A percentile compares a stretch with the other conserved stretches of the same genome.
These are phyloP conservation scores for Alternaria angustiovoidea DNA, from an alignment of 2,329 filamentous ascomycete genomes.

Conservation along the genomic window DNA sequence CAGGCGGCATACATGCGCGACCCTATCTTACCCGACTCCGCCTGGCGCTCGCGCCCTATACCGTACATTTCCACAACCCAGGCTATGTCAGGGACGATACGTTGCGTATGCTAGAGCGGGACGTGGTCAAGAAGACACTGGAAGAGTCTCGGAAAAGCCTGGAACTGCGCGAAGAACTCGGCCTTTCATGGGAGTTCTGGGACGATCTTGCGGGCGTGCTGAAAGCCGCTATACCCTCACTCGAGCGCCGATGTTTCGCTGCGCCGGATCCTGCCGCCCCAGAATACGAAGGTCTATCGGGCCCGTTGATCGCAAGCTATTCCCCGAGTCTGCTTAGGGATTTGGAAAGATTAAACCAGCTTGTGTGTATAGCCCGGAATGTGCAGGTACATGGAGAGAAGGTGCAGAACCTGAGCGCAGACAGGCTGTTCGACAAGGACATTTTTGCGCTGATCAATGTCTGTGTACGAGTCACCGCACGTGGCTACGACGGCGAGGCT, in stretches of 20 bases:
- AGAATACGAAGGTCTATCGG: conserved; percentile 66
- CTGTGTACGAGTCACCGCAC: conserved; percentile 69
- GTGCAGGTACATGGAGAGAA: conserved; percentile 67
- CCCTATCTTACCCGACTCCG: conserved; percentile 56
- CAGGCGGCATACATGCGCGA: conserved; percentile 20
- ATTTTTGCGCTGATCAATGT: conserved; percentile 69
- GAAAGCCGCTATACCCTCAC: conserved; percentile 66
- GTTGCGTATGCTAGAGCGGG: conserved; percentile 63
- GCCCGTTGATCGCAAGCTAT: conserved; percentile 68
- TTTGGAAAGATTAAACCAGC: conserved; percentile 68
- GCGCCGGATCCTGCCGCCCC: conserved; percentile 65
- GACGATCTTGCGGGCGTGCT: conserved; percentile 65
- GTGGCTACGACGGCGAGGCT: conserved; percentile 70
- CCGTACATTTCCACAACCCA: conserved; percentile 67
- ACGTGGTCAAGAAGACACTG: conserved; percentile 66
- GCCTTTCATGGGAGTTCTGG: conserved; percentile 66
- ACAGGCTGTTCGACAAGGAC: conserved; percentile 67
- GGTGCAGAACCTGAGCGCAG: conserved; percentile 69
- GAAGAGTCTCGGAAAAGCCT: conserved; percentile 65
- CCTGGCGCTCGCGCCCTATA: conserved; percentile 58
- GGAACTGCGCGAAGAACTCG: conserved; percentile 65
- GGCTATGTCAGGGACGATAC: conserved; percentile 67
- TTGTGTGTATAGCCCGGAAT: conserved; percentile 69
- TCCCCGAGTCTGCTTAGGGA: conserved; percentile 67
- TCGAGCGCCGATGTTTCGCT: conserved; percentile 69